phyloP scores from a whole-genome alignment of 148 eudicot genomes.

The Polygonum maritimum region DNA sequence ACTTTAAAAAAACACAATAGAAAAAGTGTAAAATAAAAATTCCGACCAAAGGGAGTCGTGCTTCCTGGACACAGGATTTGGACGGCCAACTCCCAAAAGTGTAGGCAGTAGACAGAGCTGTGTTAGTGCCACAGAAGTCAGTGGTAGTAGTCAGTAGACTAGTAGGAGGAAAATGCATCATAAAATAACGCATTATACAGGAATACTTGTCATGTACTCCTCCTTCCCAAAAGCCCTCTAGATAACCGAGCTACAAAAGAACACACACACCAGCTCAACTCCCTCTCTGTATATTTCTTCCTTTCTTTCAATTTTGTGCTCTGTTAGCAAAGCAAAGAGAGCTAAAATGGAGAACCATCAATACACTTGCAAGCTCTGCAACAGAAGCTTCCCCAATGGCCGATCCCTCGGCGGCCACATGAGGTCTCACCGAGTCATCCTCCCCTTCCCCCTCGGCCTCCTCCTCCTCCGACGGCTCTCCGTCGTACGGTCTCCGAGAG shows the following conservation, averaged over 20 bases:
- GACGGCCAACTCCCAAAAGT: not conserved
- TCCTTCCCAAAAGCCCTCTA: not conserved
- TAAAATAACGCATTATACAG: not conserved
- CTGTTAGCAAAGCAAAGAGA: not conserved
- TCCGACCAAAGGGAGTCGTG: too few species aligned
- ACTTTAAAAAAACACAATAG: too few species aligned
- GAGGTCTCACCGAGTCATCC: conserved; percentile 38
- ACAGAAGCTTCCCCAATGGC: conserved; percentile 45
- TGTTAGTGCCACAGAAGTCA: not conserved
- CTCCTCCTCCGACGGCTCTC: conserved; percentile 11
- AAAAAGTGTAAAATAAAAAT: too few species aligned
- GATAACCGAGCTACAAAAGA: not conserved
- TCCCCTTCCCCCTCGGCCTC: conserved; percentile 13
- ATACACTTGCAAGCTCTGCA: conserved; percentile 59
- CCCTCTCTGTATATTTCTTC: not conserved
- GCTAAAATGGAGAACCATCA: conserved; percentile 30
- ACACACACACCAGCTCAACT: not conserved
- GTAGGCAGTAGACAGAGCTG: not conserved
- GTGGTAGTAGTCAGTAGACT: not conserved
- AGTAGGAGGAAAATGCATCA: not conserved
- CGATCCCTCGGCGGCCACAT: conserved; percentile 89
- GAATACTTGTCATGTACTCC: conserved; percentile 6
- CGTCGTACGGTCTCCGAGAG: conserved; percentile 22
- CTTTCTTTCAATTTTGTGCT: not conserved
- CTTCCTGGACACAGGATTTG: not conserved